These are phyloP conservation scores for Hypomyces rosellus DNA, from an alignment of 2,329 filamentous ascomycete genomes.

Conservation along the genomic window DNA sequence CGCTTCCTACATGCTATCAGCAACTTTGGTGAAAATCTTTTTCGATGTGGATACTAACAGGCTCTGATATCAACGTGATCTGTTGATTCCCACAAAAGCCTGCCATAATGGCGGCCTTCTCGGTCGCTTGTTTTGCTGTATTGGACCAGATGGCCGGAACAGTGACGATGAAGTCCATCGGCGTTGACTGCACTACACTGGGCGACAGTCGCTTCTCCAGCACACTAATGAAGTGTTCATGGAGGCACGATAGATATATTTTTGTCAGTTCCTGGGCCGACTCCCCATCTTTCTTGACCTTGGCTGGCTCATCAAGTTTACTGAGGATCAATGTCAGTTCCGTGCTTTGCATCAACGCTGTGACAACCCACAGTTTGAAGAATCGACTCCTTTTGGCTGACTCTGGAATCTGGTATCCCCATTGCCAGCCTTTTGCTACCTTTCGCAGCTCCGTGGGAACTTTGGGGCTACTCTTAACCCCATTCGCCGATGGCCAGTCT, in stretches of 20 bases:
- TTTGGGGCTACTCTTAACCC: constrained; percentile 33
- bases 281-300: constrained; percentile 25
- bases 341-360: not conserved
- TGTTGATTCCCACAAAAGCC: constrained; percentile 34
- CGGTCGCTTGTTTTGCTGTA: constrained; percentile 44
- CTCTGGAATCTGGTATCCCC: constrained; percentile 44
- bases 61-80: constrained; percentile 44
- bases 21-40: not conserved
- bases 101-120: constrained; percentile 32
- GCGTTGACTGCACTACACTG: constrained; percentile 35
- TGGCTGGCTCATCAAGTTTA: constrained; percentile 29
- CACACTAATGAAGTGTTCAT: constrained; percentile 40
- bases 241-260: constrained; percentile 41
- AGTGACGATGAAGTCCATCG: constrained; percentile 49
- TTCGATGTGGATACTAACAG: constrained; percentile 23
- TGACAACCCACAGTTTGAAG: constrained; percentile 43
- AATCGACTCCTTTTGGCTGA: constrained; percentile 32
- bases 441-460: constrained; percentile 45
- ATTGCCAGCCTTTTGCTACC: constrained; percentile 35
- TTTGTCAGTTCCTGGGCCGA: constrained; percentile 31
- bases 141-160: constrained; percentile 56
- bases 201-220: constrained; percentile 37
- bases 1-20: constrained; percentile 33
- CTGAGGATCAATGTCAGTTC: constrained; percentile 16
- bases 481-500: constrained; percentile 35